A percentile compares a stretch with the other conserved stretches of the same genome.
These are phyloP conservation scores for Fusarium papillatum DNA, from an alignment of 2,329 filamentous ascomycete species.

Conservation along the genomic window DNA sequence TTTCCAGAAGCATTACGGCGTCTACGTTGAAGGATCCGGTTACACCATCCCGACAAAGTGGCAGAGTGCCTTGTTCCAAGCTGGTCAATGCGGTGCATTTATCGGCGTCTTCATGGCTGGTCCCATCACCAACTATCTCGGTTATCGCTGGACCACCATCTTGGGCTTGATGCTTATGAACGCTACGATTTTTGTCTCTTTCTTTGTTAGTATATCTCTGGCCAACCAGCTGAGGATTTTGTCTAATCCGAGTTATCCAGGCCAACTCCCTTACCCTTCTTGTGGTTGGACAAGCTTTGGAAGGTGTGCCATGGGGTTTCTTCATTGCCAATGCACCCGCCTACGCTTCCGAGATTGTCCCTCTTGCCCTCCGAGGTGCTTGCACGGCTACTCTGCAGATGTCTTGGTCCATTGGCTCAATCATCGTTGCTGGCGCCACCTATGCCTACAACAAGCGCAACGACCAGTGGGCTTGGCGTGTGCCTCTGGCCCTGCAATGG, in stretches of 20 bases:
- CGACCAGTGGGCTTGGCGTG: constrained; percentile 47
- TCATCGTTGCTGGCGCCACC: constrained; percentile 69
- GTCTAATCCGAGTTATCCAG: not conserved
- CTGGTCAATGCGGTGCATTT: constrained; percentile 50
- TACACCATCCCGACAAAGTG: constrained; percentile 54
- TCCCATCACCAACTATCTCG: constrained; percentile 49
- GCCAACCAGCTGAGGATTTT: rapidly evolving
- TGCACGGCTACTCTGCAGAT: constrained; percentile 71
- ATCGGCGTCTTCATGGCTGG: constrained; percentile 51
- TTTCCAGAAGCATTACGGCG: constrained; percentile 53
- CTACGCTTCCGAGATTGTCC: constrained; percentile 71
- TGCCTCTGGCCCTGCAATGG: constrained; percentile 69
- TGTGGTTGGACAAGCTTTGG: constrained; percentile 65
- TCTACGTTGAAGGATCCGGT: constrained; percentile 35
- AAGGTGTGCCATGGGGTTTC: constrained; percentile 72
- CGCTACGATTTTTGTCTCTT: constrained; percentile 60
- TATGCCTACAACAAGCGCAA: constrained; percentile 60
- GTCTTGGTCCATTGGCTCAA: constrained; percentile 72
- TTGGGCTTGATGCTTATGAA: constrained; percentile 52
- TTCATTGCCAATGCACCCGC: constrained; percentile 73
- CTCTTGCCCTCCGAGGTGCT: constrained; percentile 66
- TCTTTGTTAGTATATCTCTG: constrained; percentile 54
- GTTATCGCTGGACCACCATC: constrained; percentile 51
- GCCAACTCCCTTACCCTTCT: constrained; percentile 53
- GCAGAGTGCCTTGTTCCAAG: constrained; percentile 51